phyloP scores from a whole-genome alignment of 129 eudicot species.

The Ambrosia artemisiifolia region DNA sequence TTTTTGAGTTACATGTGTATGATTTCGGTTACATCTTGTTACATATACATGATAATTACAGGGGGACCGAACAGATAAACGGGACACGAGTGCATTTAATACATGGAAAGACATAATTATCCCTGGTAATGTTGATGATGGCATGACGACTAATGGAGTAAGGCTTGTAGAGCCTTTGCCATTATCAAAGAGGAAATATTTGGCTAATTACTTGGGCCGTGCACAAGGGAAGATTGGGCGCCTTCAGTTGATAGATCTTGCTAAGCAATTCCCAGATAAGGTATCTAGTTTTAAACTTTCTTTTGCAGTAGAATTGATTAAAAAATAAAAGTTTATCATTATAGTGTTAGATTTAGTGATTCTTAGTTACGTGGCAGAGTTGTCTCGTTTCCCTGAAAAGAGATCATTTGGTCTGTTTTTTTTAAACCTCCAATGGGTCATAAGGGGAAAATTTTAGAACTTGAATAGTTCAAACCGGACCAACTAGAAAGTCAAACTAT shows the following conservation, averaged over 20 bases:
- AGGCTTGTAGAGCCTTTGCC: slow-evolving; percentile 76
- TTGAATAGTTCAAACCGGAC: background rate
- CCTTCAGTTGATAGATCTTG: slow-evolving; percentile 74
- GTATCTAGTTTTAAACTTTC: slow-evolving; percentile 20
- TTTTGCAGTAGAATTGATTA: background rate
- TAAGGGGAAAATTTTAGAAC: background rate
- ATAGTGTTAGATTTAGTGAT: background rate
- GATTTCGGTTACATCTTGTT: background rate
- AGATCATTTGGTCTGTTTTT: background rate
- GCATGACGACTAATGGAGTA: slow-evolving; percentile 62
- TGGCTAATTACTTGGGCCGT: slow-evolving; percentile 89
- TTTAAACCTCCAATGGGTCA: background rate
- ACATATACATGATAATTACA: slow-evolving; percentile 22
- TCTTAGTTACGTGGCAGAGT: background rate
- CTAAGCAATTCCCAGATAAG: slow-evolving; percentile 78
- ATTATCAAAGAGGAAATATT: slow-evolving; percentile 67
- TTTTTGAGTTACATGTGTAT: background rate
- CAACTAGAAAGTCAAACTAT: background rate
- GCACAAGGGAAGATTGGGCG: slow-evolving; percentile 96
- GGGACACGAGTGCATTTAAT: slow-evolving; percentile 89
- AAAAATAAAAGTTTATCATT: background rate
- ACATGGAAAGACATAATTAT: slow-evolving; percentile 97
- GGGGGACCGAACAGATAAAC: slow-evolving; percentile 96
- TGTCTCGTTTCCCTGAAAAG: background rate
- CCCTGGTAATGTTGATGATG: slow-evolving; percentile 96